These are phyloP conservation scores for Dipodascus albidus DNA, from an alignment of 805 yeast genomes.

Conservation along the genomic window DNA sequence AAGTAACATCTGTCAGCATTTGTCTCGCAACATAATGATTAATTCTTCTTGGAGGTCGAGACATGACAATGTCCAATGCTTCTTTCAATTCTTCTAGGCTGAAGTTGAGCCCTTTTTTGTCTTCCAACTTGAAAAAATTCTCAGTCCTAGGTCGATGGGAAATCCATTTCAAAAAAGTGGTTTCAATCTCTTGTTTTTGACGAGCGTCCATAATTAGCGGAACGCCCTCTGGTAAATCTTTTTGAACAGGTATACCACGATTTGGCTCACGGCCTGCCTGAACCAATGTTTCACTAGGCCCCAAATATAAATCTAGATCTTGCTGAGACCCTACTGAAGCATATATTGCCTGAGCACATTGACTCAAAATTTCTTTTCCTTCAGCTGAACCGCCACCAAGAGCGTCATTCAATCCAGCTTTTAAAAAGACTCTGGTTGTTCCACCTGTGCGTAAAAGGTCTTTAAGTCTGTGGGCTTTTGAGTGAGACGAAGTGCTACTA, in stretches of 20 bases:
- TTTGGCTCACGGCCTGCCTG: background rate
- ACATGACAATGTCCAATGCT: slow-evolving; percentile 10
- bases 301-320: background rate
- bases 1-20: slow-evolving; percentile 11
- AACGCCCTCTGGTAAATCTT: background rate
- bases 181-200: background rate
- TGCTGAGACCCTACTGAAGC: background rate
- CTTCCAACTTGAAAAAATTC: slow-evolving; percentile 13
- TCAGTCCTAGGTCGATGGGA: slow-evolving; percentile 10
- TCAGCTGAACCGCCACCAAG: background rate
- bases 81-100: slow-evolving; percentile 11
- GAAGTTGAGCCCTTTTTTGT: slow-evolving; percentile 10
- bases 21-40: slow-evolving; percentile 15
- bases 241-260: background rate
- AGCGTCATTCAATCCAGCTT: background rate
- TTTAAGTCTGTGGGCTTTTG: background rate
- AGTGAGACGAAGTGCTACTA: background rate
- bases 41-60: slow-evolving; percentile 17
- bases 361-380: background rate
- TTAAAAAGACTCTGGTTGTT: background rate
- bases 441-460: background rate
- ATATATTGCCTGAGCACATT: background rate
- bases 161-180: slow-evolving; percentile 10
- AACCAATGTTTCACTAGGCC: background rate
- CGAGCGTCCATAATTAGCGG: background rate